phyloP scores from a whole-genome alignment of 2,329 filamentous ascomycete genomes.

The Aspergillus sp. region DNA sequence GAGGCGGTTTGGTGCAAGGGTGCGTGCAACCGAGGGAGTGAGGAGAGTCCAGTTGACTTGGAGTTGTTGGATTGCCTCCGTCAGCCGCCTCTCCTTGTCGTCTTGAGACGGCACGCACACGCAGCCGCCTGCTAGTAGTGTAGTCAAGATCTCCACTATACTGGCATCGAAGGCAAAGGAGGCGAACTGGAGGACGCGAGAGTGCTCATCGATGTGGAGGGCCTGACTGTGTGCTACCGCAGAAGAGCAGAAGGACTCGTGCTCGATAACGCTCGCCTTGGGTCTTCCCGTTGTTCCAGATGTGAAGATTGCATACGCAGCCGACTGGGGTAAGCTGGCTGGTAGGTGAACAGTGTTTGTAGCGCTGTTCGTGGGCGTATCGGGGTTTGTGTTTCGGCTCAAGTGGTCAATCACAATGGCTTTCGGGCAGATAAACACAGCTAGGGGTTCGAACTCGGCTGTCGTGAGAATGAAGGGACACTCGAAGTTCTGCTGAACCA shows the following conservation, averaged over 20 bases:
- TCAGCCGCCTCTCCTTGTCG: neutral
- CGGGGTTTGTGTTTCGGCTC: too few relatives aligned
- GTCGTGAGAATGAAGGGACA: constrained; percentile 5
- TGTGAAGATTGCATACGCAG: neutral
- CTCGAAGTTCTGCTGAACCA: constrained; percentile 7
- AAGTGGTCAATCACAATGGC: neutral
- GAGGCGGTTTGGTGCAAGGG: neutral
- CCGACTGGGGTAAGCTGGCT: neutral
- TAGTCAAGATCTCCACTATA: neutral
- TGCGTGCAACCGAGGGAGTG: neutral
- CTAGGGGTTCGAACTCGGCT: neutral
- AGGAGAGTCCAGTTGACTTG: neutral
- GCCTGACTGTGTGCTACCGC: neutral
- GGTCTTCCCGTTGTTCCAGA: neutral
- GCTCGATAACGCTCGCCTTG: neutral
- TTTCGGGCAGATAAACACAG: neutral
- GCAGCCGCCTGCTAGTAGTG: neutral
- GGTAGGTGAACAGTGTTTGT: too few relatives aligned
- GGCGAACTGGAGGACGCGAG: neutral
- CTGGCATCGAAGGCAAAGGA: neutral
- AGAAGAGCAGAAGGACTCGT: neutral
- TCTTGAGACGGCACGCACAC: neutral
- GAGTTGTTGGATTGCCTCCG: neutral
- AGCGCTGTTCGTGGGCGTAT: too few relatives aligned
- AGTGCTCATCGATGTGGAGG: neutral